These are phyloP conservation scores for Hebeloma cylindrosporum DNA, from an alignment of 768 basidiomycete species.

Conservation along the genomic window DNA sequence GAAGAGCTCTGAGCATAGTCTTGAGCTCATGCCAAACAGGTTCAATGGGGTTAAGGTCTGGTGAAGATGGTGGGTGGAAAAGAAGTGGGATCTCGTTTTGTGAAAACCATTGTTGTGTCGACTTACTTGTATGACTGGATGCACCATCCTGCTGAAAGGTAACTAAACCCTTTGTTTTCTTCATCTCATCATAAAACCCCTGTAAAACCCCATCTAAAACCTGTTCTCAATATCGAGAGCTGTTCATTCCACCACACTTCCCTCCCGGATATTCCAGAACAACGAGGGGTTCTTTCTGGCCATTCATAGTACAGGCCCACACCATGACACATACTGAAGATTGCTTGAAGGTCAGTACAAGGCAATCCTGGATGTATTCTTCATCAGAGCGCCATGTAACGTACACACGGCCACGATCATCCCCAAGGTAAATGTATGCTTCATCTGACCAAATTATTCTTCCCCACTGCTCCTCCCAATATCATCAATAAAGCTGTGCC, in stretches of 20 bases:
- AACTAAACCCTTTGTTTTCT: slow-evolving; percentile 7
- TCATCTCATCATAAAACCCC: slow-evolving; percentile 21
- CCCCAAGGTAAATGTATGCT: slow-evolving; percentile 22
- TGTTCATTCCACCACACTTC: slow-evolving; percentile 24
- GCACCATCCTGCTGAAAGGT: slow-evolving; percentile 30
- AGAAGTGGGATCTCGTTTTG: slow-evolving; percentile 24
- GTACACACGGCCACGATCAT: slow-evolving; percentile 20
- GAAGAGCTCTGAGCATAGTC: slow-evolving; percentile 12
- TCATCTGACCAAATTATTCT: slow-evolving; percentile 30
- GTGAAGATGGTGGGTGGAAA: slow-evolving; percentile 30
- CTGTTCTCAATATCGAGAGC: slow-evolving; percentile 25
- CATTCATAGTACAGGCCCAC: slow-evolving; percentile 29
- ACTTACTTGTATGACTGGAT: slow-evolving; percentile 22
- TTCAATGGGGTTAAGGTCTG: slow-evolving; percentile 35
- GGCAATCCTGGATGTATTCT: slow-evolving; percentile 22
- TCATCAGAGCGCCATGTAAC: slow-evolving; percentile 26
- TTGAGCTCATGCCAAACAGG: slow-evolving; percentile 34
- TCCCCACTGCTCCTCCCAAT: slow-evolving; percentile 16
- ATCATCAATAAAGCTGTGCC: slow-evolving; percentile 13
- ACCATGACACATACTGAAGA: slow-evolving; percentile 29
- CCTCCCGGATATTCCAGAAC: slow-evolving; percentile 30
- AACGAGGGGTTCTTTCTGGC: slow-evolving; percentile 25
- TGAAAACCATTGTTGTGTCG: slow-evolving; percentile 23
- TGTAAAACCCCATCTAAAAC: slow-evolving; percentile 23
- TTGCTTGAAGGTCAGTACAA: slow-evolving; percentile 27